A percentile compares a stretch with the other conserved stretches of the same genome.
phyloP scores from a whole-genome alignment of 2,329 filamentous ascomycete genomes.

The Ophiostoma australiae region DNA sequence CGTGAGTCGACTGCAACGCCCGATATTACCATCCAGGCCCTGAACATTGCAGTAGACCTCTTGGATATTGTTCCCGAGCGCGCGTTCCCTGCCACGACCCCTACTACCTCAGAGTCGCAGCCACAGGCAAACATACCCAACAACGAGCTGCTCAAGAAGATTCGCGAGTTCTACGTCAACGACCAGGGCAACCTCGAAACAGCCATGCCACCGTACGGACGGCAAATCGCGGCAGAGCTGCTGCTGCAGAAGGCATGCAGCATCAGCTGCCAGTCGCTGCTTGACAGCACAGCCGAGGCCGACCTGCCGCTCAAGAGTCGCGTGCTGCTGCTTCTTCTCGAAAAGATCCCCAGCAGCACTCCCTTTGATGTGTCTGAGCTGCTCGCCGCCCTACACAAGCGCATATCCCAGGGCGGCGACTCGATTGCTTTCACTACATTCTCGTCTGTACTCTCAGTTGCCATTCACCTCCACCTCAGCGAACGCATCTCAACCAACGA shows the following conservation, averaged over 20 bases:
- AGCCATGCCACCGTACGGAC: slow-evolving; percentile 54
- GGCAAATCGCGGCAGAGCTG: slow-evolving; percentile 54
- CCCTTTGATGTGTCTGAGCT: slow-evolving; percentile 46
- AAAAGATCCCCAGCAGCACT: slow-evolving; percentile 46
- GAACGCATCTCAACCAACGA: slow-evolving; percentile 49
- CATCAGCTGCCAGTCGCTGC: slow-evolving; percentile 47
- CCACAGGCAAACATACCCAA: slow-evolving; percentile 33
- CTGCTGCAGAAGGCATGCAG: slow-evolving; percentile 57
- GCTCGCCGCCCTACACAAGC: slow-evolving; percentile 48
- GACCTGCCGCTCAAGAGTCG: slow-evolving; percentile 55
- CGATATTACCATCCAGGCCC: slow-evolving; percentile 34
- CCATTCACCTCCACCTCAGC: slow-evolving; percentile 52
- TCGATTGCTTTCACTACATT: slow-evolving; percentile 50
- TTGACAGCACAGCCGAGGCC: slow-evolving; percentile 38
- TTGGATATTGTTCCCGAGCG: slow-evolving; percentile 61
- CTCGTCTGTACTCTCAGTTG: slow-evolving; percentile 54
- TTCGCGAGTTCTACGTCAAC: slow-evolving; percentile 62
- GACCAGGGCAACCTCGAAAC: slow-evolving; percentile 66
- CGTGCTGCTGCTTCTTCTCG: slow-evolving; percentile 54
- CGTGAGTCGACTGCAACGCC: slow-evolving; percentile 29
- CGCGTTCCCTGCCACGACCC: slow-evolving; percentile 46
- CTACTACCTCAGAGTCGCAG: not conserved
- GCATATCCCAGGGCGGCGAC: slow-evolving; percentile 37
- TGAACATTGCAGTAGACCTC: slow-evolving; percentile 51
- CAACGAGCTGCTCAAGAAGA: slow-evolving; percentile 54